Conservation (phyloP, 2,329 filamentous ascomycete species). For the Ustulina deusta region DNA sequence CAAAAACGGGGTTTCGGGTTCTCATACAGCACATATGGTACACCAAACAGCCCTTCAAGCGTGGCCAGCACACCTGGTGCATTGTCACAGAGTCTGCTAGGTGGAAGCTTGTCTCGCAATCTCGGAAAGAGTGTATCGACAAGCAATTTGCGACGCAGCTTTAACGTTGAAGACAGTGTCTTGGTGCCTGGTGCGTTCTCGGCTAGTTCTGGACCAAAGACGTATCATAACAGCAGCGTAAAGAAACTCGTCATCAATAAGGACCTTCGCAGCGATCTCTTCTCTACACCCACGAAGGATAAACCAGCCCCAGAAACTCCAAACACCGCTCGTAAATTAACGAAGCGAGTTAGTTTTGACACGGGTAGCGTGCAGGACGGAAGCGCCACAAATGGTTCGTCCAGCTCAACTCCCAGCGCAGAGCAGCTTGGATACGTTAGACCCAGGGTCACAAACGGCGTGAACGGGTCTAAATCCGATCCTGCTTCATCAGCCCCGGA, state of each 20-base stretch:
- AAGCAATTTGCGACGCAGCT: conserved; percentile 85
- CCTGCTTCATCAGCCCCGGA: conserved; percentile 63
- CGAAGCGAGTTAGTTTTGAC: conserved; percentile 95
- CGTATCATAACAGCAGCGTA: conserved; percentile 76
- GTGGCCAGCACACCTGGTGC: conserved; percentile 76
- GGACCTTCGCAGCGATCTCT: conserved; percentile 80
- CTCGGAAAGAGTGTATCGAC: conserved; percentile 90
- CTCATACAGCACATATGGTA: conserved; percentile 91
- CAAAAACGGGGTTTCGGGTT: conserved; percentile 91
- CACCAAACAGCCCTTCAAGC: conserved; percentile 77
- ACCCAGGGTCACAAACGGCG: conserved; percentile 58
- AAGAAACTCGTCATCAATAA: conserved; percentile 96
- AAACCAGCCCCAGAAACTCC: conserved; percentile 57
- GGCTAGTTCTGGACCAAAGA: conserved; percentile 71
- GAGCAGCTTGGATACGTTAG: conserved; percentile 72
- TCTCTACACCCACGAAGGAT: conserved; percentile 70
- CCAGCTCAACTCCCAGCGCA: conserved; percentile 64
- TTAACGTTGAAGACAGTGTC: conserved; percentile 86
- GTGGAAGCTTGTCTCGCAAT: conserved; percentile 75
- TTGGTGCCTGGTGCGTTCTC: conserved; percentile 88
- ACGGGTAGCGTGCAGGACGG: conserved; percentile 67
- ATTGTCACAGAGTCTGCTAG: conserved; percentile 75
- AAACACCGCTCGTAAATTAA: conserved; percentile 67
- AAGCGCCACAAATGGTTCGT: conserved; percentile 57
- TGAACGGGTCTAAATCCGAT: conserved; percentile 59